These are phyloP conservation scores for Haematococcus sp. DNA, from an alignment of 139 green algal species.

Conservation along the genomic window DNA sequence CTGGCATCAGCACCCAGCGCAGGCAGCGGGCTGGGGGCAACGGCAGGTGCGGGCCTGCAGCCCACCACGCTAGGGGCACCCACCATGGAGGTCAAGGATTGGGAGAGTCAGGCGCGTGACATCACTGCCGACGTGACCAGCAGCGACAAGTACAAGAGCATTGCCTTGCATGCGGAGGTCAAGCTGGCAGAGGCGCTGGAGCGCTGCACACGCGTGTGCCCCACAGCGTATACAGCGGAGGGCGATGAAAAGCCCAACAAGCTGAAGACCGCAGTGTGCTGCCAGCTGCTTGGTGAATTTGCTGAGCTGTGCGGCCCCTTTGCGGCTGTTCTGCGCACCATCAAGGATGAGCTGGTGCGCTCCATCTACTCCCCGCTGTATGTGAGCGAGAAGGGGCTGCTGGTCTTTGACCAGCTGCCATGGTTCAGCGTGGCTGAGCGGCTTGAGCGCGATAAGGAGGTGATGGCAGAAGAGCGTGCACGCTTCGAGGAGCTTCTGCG, in stretches of 20 bases:
- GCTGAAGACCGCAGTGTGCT: constrained; percentile 57
- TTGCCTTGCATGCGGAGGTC: constrained; percentile 50
- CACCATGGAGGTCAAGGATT: constrained; percentile 26
- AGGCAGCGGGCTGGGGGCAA: background rate
- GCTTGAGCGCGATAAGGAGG: constrained; percentile 49
- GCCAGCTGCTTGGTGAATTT: constrained; percentile 54
- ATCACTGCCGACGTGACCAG: constrained; percentile 24
- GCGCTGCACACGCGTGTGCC: constrained; percentile 35
- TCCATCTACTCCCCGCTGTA: constrained; percentile 41
- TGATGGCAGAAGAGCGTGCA: constrained; percentile 36
- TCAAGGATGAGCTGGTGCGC: constrained; percentile 48
- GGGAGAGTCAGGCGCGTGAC: constrained; percentile 29
- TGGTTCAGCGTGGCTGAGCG: constrained; percentile 47
- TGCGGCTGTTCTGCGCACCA: constrained; percentile 23
- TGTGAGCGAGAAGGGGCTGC: constrained; percentile 20
- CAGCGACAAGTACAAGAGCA: constrained; percentile 48
- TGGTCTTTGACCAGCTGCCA: constrained; percentile 52
- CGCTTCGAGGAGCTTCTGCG: constrained; percentile 25
- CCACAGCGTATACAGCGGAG: constrained; percentile 8
- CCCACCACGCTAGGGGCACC: background rate
- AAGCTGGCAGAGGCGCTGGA: constrained; percentile 64
- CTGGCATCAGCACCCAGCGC: background rate
- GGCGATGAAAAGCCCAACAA: constrained; percentile 52
- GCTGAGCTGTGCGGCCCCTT: constrained; percentile 54
- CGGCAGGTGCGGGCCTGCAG: background rate